Evolutionary conservation across 306 rosid species (phyloP), one percentile per base, ranked within the genome.

Genomic region (Cicer bijugum): DNA sequence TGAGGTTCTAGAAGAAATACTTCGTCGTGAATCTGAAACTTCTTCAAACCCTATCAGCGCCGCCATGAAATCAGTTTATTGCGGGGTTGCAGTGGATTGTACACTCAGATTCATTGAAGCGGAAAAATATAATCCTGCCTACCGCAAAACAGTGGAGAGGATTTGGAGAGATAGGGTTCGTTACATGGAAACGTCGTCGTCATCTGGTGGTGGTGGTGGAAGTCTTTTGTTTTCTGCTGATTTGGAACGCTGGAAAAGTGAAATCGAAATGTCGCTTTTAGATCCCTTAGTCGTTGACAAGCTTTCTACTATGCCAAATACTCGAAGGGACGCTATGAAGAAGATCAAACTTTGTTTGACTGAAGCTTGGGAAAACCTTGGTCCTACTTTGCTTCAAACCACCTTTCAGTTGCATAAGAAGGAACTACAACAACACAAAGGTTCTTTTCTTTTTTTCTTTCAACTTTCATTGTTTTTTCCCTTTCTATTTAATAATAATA

Each of bases 81-180:
- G 85, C 6, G 84, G 89, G 0, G 85, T 92, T 50, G 91, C 91
- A 0, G 76, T 86, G 12, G 96, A 92, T 17, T 81, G 84, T 33
- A 84, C 96, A 2, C 81, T 85, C 14, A 86, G 78, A 67, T 76
- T 55, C 20, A 17, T 92, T 20, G 76, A 12, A 5, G 6, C 77
- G 9, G 79, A 11, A 1, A 71, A 48, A 6, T n/a, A 20, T 0
- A 17, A 69, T 3, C 79, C 74, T 35, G 23, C 37, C 42, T 89
- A 75, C 43, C 3, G 53, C 15, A 53, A 48, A 9, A 86, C 96
- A 0, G 78, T 91, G 4, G 28, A 75, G 8, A 67, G 85, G 69
- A 83, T 91, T n/a, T 91, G 96, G 91, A 76, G 71, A 5, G 72
- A 56, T 14, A 85, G 90, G 67, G 63, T 86, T 46, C 50, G 9